phyloP scores from a whole-genome alignment of 257 asterid species.

The Nicotiana benthamiana region DNA sequence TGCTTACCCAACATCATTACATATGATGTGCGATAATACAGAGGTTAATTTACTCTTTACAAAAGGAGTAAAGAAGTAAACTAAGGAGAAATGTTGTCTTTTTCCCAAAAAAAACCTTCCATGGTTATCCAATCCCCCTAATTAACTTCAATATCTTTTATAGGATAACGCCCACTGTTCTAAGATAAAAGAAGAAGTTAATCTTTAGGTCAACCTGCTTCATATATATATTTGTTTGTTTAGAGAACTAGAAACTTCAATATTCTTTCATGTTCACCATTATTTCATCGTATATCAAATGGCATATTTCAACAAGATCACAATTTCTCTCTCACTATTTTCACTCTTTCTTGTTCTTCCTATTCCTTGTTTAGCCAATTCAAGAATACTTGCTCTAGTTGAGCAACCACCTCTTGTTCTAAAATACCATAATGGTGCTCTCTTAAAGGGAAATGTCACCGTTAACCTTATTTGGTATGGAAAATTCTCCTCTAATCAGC shows the following conservation, averaged over 20 bases:
- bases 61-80: too few relatives aligned
- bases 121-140: background rate
- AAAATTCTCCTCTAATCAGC: conserved; percentile 24
- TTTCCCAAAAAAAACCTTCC: background rate
- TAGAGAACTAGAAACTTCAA: too few relatives aligned
- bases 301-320: background rate
- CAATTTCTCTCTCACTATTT: background rate
- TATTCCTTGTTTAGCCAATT: background rate
- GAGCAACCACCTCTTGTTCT: conserved; percentile 25
- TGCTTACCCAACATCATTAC: background rate
- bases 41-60: background rate
- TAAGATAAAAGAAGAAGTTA: too few relatives aligned
- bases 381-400: conserved; percentile 13
- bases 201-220: background rate
- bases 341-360: background rate
- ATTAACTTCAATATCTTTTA: too few relatives aligned
- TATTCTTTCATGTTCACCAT: background rate
- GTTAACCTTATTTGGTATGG: conserved; percentile 42
- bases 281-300: background rate
- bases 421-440: conserved; percentile 27
- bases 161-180: too few relatives aligned
- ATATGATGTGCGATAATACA: background rate
- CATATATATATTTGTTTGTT: too few relatives aligned
- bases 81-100: too few relatives aligned
- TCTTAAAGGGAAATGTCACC: conserved; percentile 27